A percentile compares a stretch with the other conserved stretches of the same genome.
phyloP scores from a whole-genome alignment of 345 rosid species.

The Eucalyptus leucophloia region DNA sequence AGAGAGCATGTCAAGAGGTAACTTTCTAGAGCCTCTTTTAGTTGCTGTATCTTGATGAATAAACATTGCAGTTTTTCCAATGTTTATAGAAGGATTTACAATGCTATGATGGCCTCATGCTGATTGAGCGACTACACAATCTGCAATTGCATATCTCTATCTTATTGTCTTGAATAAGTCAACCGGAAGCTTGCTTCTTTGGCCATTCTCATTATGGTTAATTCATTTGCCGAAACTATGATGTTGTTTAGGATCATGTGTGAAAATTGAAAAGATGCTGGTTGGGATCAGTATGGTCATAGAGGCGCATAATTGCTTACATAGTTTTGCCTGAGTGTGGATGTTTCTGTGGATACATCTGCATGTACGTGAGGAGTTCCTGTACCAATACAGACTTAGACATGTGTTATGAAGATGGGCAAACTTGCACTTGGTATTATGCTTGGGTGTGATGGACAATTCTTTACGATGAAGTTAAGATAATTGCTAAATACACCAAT shows the following conservation, averaged over 20 bases:
- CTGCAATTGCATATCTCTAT: not conserved
- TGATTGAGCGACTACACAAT: not conserved
- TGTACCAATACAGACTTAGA: not conserved
- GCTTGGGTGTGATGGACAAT: no score
- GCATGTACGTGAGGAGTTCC: not conserved
- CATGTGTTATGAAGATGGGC: not conserved
- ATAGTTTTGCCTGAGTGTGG: not conserved
- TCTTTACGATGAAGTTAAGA: not conserved
- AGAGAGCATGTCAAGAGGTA: constrained; percentile 28
- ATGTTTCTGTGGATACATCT: not conserved
- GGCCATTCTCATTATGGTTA: not conserved
- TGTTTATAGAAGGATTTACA: not conserved
- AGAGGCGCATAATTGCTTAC: not conserved
- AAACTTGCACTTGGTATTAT: not conserved
- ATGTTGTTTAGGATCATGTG: not conserved
- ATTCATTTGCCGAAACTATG: not conserved
- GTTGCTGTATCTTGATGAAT: not conserved
- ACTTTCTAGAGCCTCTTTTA: not conserved
- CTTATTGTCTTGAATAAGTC: not conserved
- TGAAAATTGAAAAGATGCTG: not conserved
- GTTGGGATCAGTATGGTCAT: not conserved
- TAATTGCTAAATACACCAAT: not conserved
- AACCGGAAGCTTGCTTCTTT: not conserved
- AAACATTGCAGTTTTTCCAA: not conserved
- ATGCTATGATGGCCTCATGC: not conserved